A percentile compares a stretch with the other conserved stretches of the same genome.
Conservation (phyloP, 2,329 filamentous ascomycete genomes). For the Cadophora sp. region DNA sequence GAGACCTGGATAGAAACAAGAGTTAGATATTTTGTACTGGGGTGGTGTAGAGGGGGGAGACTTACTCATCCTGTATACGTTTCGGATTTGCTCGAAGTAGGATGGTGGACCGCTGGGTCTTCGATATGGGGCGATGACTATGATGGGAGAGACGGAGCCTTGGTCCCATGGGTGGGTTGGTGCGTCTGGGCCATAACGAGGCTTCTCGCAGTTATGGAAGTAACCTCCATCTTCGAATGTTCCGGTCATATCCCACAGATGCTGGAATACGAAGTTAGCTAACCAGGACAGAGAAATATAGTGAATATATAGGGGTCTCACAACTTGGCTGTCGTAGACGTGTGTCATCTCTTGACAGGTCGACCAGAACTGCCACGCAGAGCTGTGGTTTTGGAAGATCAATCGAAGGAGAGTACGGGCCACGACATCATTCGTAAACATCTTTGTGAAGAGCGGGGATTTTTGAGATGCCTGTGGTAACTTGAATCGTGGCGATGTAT, state of each 20-base stretch:
- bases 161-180: constrained; percentile 2
- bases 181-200: constrained; percentile 13
- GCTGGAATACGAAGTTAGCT: constrained; percentile 5
- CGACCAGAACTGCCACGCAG: constrained; percentile 29
- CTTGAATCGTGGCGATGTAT: constrained; percentile 12
- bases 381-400: constrained; percentile 29
- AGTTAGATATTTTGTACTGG: constrained; percentile 7
- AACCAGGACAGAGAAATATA: background rate
- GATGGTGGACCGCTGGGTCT: constrained; percentile 8
- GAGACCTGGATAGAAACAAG: constrained; percentile 24
- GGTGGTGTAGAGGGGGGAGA: background rate
- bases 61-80: constrained; percentile 36
- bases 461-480: constrained; percentile 12
- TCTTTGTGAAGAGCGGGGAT: constrained; percentile 22
- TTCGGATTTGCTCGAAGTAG: constrained; percentile 31
- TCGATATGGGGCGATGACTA: constrained; percentile 31
- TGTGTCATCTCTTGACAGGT: constrained; percentile 30
- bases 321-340: constrained; percentile 19
- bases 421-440: constrained; percentile 23
- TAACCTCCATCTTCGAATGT: constrained; percentile 5
- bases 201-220: constrained; percentile 33
- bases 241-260: constrained; percentile 32
- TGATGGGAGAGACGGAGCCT: constrained; percentile 25
- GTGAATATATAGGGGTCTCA: background rate
- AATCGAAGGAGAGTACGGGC: constrained; percentile 16